Percentiles rank a stretch among this genome's conserved stretches.
Conservation (phyloP, 1,284 basidiomycete species). For the Lignosus rhinocerotis region DNA sequence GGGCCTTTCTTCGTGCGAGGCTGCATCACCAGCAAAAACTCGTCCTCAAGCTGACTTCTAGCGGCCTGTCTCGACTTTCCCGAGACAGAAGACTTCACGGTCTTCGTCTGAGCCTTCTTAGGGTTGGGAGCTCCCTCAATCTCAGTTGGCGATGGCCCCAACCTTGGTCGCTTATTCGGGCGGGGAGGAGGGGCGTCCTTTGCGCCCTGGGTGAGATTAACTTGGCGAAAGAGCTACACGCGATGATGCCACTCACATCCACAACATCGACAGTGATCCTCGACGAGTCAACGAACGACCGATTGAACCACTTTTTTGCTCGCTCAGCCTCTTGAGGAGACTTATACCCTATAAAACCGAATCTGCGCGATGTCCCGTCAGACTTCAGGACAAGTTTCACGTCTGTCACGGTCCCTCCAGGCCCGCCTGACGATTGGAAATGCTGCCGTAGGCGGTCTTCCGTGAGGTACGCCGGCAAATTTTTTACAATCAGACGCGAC, state of each 20-base stretch:
- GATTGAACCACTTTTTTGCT: constrained; percentile 85
- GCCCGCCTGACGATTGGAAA: constrained; percentile 63
- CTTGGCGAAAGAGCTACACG: background rate
- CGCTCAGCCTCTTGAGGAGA: constrained; percentile 74
- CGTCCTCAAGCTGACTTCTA: constrained; percentile 43
- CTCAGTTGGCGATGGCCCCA: constrained; percentile 43
- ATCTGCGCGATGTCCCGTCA: constrained; percentile 81
- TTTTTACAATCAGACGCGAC: constrained; percentile 93
- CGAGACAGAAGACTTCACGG: constrained; percentile 21
- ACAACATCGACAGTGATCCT: constrained; percentile 79
- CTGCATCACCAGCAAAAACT: constrained; percentile 68
- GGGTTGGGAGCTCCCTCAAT: constrained; percentile 3
- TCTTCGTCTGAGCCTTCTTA: constrained; percentile 4
- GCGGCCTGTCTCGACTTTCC: constrained; percentile 26
- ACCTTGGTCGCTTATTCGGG: constrained; percentile 68
- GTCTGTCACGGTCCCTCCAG: constrained; percentile 82
- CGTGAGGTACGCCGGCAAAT: constrained; percentile 78
- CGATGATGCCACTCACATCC: constrained; percentile 53
- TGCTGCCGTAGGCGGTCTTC: constrained; percentile 69
- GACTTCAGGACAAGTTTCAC: constrained; percentile 79
- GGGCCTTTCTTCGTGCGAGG: constrained; percentile 58
- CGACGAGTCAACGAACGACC: constrained; percentile 77
- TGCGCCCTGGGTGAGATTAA: constrained; percentile 43
- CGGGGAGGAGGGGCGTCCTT: constrained; percentile 65
- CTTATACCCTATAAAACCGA: constrained; percentile 94